These are phyloP conservation scores for Aureobasidium sp. DNA, from an alignment of 2,329 filamentous ascomycete genomes.

Conservation along the genomic window DNA sequence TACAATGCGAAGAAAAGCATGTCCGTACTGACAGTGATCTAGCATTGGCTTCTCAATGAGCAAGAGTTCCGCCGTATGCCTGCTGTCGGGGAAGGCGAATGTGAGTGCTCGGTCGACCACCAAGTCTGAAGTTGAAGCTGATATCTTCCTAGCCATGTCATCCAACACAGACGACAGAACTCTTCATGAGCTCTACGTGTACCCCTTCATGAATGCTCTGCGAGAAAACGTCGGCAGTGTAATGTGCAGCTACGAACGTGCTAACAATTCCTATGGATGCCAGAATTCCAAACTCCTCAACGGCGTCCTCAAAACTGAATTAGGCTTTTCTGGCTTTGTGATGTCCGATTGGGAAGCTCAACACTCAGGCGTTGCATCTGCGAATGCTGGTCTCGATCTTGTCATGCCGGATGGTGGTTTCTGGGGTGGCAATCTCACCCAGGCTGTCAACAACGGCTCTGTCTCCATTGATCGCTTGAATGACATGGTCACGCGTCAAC, in stretches of 20 bases:
- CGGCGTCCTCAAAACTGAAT: slow-evolving; percentile 63
- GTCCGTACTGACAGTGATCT: slow-evolving; percentile 36
- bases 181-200: slow-evolving; percentile 26
- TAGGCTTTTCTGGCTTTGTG: slow-evolving; percentile 65
- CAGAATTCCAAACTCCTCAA: slow-evolving; percentile 60
- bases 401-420: slow-evolving; percentile 48
- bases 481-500: slow-evolving; percentile 49
- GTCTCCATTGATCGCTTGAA: slow-evolving; percentile 48
- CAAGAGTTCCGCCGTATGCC: slow-evolving; percentile 18
- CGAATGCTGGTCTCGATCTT: slow-evolving; percentile 58
- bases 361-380: slow-evolving; percentile 51
- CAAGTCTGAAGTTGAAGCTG: neutral
- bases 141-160: slow-evolving; percentile 21
- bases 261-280: slow-evolving; percentile 57
- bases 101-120: neutral
- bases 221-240: slow-evolving; percentile 23
- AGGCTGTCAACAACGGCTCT: slow-evolving; percentile 50
- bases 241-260: slow-evolving; percentile 38
- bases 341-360: slow-evolving; percentile 62
- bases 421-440: slow-evolving; percentile 32
- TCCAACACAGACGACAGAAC: slow-evolving; percentile 24
- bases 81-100: slow-evolving; percentile 24
- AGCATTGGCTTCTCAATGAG: slow-evolving; percentile 19
- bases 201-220: slow-evolving; percentile 29
- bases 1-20: no score